Evolutionary conservation across 176 grass and related monocot genomes (phyloP).

Genomic region (Thalia dealbata): DNA sequence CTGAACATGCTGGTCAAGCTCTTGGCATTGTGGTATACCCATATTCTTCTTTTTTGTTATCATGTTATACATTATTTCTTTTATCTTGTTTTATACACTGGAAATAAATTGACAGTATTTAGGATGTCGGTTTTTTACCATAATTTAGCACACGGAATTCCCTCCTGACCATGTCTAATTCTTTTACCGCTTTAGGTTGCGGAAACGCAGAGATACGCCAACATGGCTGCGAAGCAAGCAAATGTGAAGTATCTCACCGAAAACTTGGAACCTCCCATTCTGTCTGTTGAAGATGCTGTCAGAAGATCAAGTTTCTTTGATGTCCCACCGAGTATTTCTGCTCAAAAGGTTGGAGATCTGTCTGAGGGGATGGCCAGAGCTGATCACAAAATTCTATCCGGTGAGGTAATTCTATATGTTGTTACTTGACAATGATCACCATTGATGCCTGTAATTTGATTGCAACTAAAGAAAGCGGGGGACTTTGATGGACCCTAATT

Average conservation of each 20-base stretch:
- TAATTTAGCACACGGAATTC: background rate
- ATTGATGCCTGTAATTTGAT: too few species aligned
- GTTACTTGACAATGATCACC: background rate
- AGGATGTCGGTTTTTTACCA: background rate
- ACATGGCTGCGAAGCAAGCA: constrained; percentile 70
- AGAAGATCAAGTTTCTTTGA: constrained; percentile 47
- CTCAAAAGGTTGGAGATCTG: constrained; percentile 52
- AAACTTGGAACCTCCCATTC: constrained; percentile 55
- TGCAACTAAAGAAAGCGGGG: too few species aligned
- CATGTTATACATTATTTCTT: background rate
- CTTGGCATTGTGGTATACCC: constrained; percentile 62
- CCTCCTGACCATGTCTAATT: background rate
- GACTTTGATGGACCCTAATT: too few species aligned
- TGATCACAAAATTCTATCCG: constrained; percentile 72
- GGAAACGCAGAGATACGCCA: constrained; percentile 66
- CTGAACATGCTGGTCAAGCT: constrained; percentile 69
- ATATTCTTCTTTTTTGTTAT: constrained; percentile 3
- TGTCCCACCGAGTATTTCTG: constrained; percentile 29
- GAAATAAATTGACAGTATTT: background rate
- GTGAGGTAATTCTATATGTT: constrained; percentile 38
- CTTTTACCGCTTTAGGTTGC: constrained; percentile 35
- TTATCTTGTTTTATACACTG: background rate
- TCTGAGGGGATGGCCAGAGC: constrained; percentile 72
- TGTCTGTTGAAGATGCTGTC: constrained; percentile 68
- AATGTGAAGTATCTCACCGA: constrained; percentile 50